Base-by-base conservation (phyloP, 23 red algal genomes). In the Rhodosorus marinus region DNA sequence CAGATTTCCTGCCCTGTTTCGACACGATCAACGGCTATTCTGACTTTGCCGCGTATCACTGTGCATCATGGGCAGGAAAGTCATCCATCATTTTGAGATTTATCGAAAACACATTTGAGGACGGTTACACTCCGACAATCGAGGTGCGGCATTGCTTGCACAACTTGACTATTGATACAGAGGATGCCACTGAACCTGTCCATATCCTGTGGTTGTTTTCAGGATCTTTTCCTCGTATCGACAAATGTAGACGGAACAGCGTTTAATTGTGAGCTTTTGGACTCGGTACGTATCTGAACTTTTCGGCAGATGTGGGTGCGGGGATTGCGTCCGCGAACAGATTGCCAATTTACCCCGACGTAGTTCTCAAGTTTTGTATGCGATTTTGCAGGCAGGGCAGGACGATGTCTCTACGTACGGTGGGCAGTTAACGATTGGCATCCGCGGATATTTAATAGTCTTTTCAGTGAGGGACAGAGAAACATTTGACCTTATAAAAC, bases 391-490 rank as follows among this genome's bases (percentile, higher is more conserved):
- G n/a, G 87, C 75, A 6, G 87, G 87, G 6, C 87, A 94, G 67
- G 87, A 94, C 42, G 87, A 83, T 62, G 64, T 57, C 52, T 76
- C 87, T 9, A 29, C 64, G 21, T 73, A 84, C 60, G 80, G 78
- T 9, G 57, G 63, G 2, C 87, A 81, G 28, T 74, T 57, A 35
- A 83, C 86, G 34, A 82, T 76, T 26, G 87, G 87, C 32, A 47
- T 94, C 27, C 67, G 84, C 61, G 87, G 77, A 20, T 94, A 83
- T 41, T 51, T 94, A 14, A 57, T 94, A 24, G 57, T 94, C 34
- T 94, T 73, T 31, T 82, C 75, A 17, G 66, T 94, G 5, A 29
- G 55, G 8, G 69, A 82, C 47, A 50, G 55, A 5, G 47, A 8
- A 15, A 80, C 87, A 22, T 94, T 84, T 21, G 60, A 94, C 19